A percentile compares a stretch with the other conserved stretches of the same genome.
phyloP scores from a whole-genome alignment of 1,139 yeast species.

The Yamadazyma atmosphaerica region DNA sequence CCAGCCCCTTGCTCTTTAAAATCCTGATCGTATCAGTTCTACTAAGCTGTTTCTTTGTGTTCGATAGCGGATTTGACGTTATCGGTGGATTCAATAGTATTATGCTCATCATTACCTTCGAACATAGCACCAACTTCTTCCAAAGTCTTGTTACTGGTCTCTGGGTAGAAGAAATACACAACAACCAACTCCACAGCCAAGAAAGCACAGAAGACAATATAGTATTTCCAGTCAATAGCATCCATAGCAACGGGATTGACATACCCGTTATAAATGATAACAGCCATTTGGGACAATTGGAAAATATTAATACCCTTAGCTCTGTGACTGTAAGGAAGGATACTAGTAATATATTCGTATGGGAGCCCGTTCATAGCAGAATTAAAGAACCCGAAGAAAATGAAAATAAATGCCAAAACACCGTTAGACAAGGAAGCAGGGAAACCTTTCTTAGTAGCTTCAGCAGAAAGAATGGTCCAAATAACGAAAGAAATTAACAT shows the following conservation, averaged over 20 bases:
- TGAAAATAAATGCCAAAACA: constrained; percentile 44
- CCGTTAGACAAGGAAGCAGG: constrained; percentile 33
- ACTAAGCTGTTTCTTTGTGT: constrained; percentile 4
- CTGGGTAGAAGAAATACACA: constrained; percentile 45
- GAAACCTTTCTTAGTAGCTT: constrained; percentile 33
- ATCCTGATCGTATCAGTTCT: too few species aligned
- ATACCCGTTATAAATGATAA: constrained; percentile 31
- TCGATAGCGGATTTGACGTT: constrained; percentile 5
- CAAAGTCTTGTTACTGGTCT: constrained; percentile 53
- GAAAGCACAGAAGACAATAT: constrained; percentile 49
- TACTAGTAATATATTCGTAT: constrained; percentile 37
- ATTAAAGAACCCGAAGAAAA: constrained; percentile 35
- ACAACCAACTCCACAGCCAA: constrained; percentile 35
- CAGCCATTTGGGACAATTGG: constrained; percentile 25
- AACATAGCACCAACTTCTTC: constrained; percentile 52
- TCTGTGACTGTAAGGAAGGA: constrained; percentile 43
- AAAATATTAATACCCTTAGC: constrained; percentile 42
- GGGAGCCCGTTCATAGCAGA: constrained; percentile 42
- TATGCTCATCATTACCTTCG: constrained; percentile 30
- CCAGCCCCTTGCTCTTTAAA: too few species aligned
- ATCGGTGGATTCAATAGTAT: constrained; percentile 6
- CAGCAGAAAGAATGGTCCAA: constrained; percentile 39
- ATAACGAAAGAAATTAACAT: constrained; percentile 39
- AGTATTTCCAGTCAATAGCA: constrained; percentile 58
- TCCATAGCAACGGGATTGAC: constrained; percentile 62